A percentile compares a stretch with the other conserved stretches of the same genome.
Conservation (phyloP, 352 stramenopile species). For the Achlya hypogyna region DNA sequence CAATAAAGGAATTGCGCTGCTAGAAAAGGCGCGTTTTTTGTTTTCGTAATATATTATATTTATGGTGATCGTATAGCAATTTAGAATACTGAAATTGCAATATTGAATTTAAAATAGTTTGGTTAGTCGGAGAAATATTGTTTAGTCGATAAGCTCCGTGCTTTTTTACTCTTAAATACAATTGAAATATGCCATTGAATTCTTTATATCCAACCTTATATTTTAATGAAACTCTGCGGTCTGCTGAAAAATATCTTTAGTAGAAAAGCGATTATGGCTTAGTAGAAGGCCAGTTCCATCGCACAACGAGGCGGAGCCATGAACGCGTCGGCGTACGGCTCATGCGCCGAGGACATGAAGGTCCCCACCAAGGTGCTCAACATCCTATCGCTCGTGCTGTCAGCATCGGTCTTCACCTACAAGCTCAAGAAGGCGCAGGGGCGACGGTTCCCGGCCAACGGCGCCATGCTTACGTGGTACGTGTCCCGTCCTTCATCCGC, state of each 20-base stretch:
- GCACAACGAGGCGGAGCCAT: not conserved
- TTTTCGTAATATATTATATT: not conserved
- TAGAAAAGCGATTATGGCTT: not conserved
- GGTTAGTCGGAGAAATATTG: not conserved
- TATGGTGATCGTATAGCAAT: not conserved
- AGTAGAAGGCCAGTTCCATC: not conserved
- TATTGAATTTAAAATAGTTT: not conserved
- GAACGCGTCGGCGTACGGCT: not conserved
- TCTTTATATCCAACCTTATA: too few relatives aligned
- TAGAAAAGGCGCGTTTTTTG: not conserved
- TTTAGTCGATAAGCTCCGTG: too few relatives aligned
- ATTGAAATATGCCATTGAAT: too few relatives aligned
- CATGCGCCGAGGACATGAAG: slow-evolving; percentile 13
- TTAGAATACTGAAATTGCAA: not conserved
- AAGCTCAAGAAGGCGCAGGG: not conserved
- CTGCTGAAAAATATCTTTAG: not conserved
- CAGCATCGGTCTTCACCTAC: not conserved
- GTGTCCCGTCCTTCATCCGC: too few relatives aligned
- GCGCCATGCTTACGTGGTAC: slow-evolving; percentile 12
- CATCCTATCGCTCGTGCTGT: not conserved
- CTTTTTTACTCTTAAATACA: too few relatives aligned
- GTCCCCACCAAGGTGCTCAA: slow-evolving; percentile 10
- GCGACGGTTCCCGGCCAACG: not conserved
- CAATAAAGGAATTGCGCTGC: not conserved
- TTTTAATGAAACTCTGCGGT: too few relatives aligned